These are phyloP conservation scores for Crassisporium funariophilum DNA, from an alignment of 768 basidiomycete species.

Conservation along the genomic window DNA sequence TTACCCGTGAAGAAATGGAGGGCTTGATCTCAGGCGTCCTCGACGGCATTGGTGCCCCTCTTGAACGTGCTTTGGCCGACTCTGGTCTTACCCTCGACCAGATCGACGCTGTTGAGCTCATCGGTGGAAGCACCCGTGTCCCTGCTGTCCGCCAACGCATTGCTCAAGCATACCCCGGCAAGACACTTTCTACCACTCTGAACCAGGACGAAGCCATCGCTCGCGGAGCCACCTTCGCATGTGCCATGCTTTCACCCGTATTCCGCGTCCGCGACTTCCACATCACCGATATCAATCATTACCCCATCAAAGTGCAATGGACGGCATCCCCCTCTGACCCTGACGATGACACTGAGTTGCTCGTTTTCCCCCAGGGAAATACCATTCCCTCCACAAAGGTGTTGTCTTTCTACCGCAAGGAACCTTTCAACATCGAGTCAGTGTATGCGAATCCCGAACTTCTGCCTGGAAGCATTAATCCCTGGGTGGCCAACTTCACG, in stretches of 20 bases:
- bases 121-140: conserved; percentile 92
- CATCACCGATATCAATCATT: conserved; percentile 81
- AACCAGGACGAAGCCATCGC: conserved; percentile 98
- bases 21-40: conserved; percentile 74
- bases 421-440: conserved; percentile 86
- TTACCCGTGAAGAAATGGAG: conserved; percentile 85
- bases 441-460: conserved; percentile 70
- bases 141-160: conserved; percentile 91
- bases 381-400: conserved; percentile 91
- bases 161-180: conserved; percentile 79
- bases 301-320: conserved; percentile 93
- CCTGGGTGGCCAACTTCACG: conserved; percentile 81
- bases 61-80: conserved; percentile 77
- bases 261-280: conserved; percentile 98
- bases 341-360: conserved; percentile 89
- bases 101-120: conserved; percentile 88
- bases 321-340: conserved; percentile 69
- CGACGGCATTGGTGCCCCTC: conserved; percentile 71
- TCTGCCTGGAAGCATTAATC: conserved; percentile 81
- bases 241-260: conserved; percentile 95
- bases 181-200: conserved; percentile 85
- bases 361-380: conserved; percentile 88
- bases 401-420: conserved; percentile 91
- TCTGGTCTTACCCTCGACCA: conserved; percentile 83
- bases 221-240: conserved; percentile 95